phyloP scores from a whole-genome alignment of 106 monocot genomes.

The Platanthera zijinensis region DNA sequence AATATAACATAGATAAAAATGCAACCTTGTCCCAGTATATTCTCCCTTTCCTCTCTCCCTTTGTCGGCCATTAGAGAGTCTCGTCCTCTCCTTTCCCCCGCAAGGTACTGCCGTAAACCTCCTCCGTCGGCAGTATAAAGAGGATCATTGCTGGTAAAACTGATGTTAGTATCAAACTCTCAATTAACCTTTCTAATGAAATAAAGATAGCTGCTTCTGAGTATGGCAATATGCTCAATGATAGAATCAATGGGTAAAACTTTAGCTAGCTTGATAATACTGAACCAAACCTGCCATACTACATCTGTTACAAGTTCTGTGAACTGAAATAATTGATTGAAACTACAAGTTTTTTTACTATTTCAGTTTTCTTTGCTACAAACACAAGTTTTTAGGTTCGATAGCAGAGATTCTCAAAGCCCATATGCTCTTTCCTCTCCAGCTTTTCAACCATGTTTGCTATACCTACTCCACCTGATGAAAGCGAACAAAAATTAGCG shows the following conservation, averaged over 20 bases:
- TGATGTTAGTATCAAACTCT: neutral
- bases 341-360: neutral
- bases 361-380: neutral
- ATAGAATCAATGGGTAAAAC: neutral
- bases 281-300: neutral
- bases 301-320: neutral
- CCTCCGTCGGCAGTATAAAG: neutral
- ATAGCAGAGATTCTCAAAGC: constrained; percentile 59
- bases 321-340: neutral
- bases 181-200: neutral
- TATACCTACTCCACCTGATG: constrained; percentile 55
- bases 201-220: neutral
- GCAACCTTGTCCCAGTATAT: no score
- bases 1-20: no score
- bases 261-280: neutral
- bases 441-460: constrained; percentile 50
- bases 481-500: neutral
- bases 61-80: no score
- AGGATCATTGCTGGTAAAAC: neutral
- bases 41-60: no score
- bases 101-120: no score
- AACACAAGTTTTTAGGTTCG: neutral
- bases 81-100: no score
- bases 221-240: neutral
- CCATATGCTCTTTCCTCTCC: constrained; percentile 49